phyloP scores from a whole-genome alignment of 768 basidiomycete genomes.

The Pulveroboletus sp. region DNA sequence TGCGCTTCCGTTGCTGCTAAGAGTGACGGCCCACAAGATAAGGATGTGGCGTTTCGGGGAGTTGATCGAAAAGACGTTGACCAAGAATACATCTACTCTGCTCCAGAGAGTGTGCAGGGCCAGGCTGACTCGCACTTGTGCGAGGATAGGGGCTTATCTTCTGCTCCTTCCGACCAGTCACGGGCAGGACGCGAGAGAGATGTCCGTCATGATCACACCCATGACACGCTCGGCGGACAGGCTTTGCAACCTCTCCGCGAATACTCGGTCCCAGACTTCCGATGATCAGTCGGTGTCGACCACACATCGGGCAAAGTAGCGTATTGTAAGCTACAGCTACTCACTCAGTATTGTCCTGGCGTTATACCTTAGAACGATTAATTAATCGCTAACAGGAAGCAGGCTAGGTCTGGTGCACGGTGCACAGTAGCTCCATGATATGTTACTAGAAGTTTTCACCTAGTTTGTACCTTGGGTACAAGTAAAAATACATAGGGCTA shows the following conservation, averaged over 20 bases:
- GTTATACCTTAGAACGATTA: conserved; percentile 6
- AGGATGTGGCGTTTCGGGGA: neutral
- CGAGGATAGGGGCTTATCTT: neutral
- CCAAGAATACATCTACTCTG: neutral
- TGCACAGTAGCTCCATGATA: neutral
- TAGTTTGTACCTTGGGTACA: no score
- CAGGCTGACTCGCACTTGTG: neutral
- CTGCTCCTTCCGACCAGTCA: neutral
- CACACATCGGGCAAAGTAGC: neutral
- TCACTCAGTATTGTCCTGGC: neutral
- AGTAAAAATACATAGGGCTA: no score
- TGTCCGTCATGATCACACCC: neutral
- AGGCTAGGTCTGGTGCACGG: neutral
- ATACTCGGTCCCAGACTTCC: neutral
- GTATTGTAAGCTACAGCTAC: neutral
- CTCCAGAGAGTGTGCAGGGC: neutral
- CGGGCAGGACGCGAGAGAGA: neutral
- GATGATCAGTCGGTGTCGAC: neutral
- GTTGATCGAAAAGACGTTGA: neutral
- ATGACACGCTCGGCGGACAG: neutral
- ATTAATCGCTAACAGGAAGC: neutral
- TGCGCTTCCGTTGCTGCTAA: neutral
- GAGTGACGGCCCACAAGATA: neutral
- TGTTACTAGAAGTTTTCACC: no score
- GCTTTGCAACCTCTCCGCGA: neutral